Evolutionary conservation across 768 basidiomycete species (phyloP).

Genomic region (Lactifluus volemus): DNA sequence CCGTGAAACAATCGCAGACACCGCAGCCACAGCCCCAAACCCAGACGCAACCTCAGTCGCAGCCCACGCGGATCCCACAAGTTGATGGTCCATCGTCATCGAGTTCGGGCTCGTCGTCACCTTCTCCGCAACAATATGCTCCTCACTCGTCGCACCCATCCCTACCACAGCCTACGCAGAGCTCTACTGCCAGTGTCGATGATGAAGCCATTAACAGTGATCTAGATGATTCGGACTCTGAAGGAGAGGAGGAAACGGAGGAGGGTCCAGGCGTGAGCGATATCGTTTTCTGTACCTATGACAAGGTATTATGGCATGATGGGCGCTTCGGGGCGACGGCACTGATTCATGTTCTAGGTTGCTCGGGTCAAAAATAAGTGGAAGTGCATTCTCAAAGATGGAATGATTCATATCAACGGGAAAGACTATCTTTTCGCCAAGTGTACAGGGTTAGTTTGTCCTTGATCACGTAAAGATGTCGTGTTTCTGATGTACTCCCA

Average conservation of each 20-base stretch:
- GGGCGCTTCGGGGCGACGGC: not conserved
- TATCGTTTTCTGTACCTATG: constrained; percentile 97
- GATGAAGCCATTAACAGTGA: constrained; percentile 96
- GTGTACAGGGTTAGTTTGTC: constrained; percentile 73
- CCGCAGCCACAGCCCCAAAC: constrained; percentile 15
- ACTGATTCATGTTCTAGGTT: constrained; percentile 44
- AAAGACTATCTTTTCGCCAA: constrained; percentile 97
- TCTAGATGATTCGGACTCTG: constrained; percentile 89
- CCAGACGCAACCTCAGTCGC: constrained; percentile 2
- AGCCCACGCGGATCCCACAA: constrained; percentile 59
- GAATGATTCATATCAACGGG: constrained; percentile 94
- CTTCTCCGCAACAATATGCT: constrained; percentile 51
- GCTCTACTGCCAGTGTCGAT: constrained; percentile 30
- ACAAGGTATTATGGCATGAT: constrained; percentile 57
- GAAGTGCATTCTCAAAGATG: constrained; percentile 97
- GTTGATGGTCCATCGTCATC: constrained; percentile 69
- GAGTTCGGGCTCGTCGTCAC: constrained; percentile 61
- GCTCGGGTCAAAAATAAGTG: constrained; percentile 99
- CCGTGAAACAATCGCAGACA: constrained; percentile 10
- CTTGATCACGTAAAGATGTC: not conserved
- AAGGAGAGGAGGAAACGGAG: constrained; percentile 75
- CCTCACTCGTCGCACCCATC: constrained; percentile 69
- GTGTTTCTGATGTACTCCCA: not conserved
- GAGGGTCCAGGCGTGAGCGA: constrained; percentile 74
- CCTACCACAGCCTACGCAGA: constrained; percentile 51